These are phyloP conservation scores for Tetrapisispora fleetii DNA, from an alignment of 805 yeast species.

Conservation along the genomic window DNA sequence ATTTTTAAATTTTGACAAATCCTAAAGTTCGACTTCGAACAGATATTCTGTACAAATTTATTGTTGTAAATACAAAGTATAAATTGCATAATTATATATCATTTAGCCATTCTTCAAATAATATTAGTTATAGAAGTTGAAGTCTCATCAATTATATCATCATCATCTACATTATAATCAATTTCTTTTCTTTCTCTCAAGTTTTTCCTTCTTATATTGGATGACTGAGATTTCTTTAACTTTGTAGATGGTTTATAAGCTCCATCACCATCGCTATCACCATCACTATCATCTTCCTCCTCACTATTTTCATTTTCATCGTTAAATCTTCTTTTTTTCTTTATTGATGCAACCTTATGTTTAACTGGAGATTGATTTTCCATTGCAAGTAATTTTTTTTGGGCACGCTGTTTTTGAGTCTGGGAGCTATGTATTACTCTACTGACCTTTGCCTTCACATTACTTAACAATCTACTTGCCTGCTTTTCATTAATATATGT, in stretches of 20 bases:
- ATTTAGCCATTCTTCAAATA: constrained; percentile 1
- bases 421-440: constrained; percentile 22
- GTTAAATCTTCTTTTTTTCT: constrained; percentile 1
- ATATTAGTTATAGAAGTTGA: constrained; percentile 3
- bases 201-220: constrained; percentile 35
- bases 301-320: constrained; percentile 5
- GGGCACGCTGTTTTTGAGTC: constrained; percentile 24
- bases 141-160: constrained; percentile 27
- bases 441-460: constrained; percentile 28
- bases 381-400: constrained; percentile 20
- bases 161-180: constrained; percentile 29
- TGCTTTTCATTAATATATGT: constrained; percentile 45
- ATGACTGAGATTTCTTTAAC: constrained; percentile 3
- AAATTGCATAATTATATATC: constrained; percentile 1
- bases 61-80: constrained; percentile 1
- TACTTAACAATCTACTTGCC: constrained; percentile 30
- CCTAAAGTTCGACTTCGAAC: background rate
- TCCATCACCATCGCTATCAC: constrained; percentile 14
- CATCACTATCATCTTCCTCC: constrained; percentile 13
- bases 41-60: background rate
- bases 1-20: constrained; percentile 37
- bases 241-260: constrained; percentile 14
- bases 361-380: constrained; percentile 11
- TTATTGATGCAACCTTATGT: constrained; percentile 9
- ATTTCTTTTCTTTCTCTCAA: constrained; percentile 27